Evolutionary conservation across 2,329 filamentous ascomycete species (phyloP).

Genomic region (Venturia nashicola): DNA sequence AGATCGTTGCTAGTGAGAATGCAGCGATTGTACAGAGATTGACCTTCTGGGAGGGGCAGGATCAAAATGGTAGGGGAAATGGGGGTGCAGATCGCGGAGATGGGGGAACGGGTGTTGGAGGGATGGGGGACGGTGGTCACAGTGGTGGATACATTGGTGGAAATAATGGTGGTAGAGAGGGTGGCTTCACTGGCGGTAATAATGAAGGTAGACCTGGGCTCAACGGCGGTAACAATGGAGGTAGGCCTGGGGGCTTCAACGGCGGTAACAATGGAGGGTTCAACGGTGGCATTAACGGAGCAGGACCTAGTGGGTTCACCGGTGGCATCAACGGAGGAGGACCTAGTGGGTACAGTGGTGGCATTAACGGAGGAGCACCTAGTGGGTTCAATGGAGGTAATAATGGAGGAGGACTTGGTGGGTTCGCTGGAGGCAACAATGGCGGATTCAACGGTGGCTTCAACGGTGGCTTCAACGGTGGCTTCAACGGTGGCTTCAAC

Average conservation of each 20-base stretch:
- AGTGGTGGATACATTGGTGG: not conserved
- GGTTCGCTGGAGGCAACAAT: not conserved
- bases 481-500: not conserved
- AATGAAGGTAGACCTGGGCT: not conserved
- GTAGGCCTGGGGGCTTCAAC: not conserved
- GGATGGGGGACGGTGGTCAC: not conserved
- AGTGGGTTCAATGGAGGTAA: not conserved
- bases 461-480: not conserved
- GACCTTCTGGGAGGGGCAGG: not conserved
- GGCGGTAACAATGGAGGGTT: not conserved
- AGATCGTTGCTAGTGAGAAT: not conserved
- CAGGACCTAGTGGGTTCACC: not conserved
- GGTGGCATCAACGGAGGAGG: not conserved
- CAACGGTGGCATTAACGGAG: not conserved
- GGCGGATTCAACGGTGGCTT: too few relatives aligned
- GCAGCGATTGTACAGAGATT: not conserved
- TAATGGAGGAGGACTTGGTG: not conserved
- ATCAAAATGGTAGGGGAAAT: not conserved
- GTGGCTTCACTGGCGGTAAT: not conserved
- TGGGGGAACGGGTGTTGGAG: not conserved
- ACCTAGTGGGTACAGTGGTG: not conserved
- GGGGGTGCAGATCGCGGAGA: not conserved
- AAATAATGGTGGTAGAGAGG: not conserved
- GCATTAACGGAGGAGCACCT: not conserved
- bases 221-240: not conserved